A percentile compares a stretch with the other conserved stretches of the same genome.
Conservation (phyloP, 768 basidiomycete genomes). For the Xanthoconium stramineum region DNA sequence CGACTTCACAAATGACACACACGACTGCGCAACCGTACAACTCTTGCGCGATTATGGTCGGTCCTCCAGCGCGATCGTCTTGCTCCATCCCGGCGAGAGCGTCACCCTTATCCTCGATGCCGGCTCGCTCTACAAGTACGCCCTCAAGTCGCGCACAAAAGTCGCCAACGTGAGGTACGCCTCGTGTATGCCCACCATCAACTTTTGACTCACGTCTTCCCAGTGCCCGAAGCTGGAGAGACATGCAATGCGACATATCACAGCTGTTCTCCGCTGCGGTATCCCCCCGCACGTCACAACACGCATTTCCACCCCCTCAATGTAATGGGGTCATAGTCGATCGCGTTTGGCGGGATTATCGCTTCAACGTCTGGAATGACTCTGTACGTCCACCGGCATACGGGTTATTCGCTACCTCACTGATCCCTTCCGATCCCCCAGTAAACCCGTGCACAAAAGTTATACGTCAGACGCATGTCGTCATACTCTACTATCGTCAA, state of each 20-base stretch:
- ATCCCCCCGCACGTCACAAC: constrained; percentile 31
- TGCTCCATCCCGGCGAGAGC: constrained; percentile 60
- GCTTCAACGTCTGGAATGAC: constrained; percentile 61
- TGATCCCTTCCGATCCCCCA: constrained; percentile 9
- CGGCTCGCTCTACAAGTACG: constrained; percentile 66
- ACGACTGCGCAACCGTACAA: constrained; percentile 60
- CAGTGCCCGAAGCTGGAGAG: constrained; percentile 67
- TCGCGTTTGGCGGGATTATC: constrained; percentile 64
- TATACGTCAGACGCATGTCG: constrained; percentile 26
- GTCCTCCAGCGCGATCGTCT: constrained; percentile 48
- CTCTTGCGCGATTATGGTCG: constrained; percentile 63
- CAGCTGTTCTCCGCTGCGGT: constrained; percentile 48
- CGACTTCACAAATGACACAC: constrained; percentile 68
- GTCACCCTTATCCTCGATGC: constrained; percentile 68
- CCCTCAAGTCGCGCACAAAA: constrained; percentile 59
- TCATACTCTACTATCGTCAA: constrained; percentile 29
- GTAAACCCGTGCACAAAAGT: constrained; percentile 15
- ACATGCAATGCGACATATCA: constrained; percentile 58
- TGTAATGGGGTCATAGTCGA: constrained; percentile 60
- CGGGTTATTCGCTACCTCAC: background rate
- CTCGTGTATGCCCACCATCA: background rate
- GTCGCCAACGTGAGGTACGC: constrained; percentile 69
- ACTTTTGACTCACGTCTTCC: background rate
- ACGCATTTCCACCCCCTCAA: constrained; percentile 34
- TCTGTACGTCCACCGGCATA: constrained; percentile 26